Evolutionary conservation across 140 eudicot species (phyloP).

Genomic region (Erigeron philadelphicus): DNA sequence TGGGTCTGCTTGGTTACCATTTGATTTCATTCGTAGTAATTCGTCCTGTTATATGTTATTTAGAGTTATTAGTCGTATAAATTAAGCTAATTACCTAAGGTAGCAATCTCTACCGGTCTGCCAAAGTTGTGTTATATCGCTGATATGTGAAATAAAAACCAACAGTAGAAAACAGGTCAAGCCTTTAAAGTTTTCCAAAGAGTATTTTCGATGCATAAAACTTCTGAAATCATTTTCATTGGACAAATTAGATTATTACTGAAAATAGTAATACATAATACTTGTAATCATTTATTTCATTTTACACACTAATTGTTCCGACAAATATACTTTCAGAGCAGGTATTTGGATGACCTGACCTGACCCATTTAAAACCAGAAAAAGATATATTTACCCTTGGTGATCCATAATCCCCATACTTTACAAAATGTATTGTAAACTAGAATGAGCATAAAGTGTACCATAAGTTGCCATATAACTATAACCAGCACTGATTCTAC

Average conservation of each 20-base stretch:
- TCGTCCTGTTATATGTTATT: constrained; percentile 53
- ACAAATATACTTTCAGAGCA: background rate
- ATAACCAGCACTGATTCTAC: too few relatives aligned
- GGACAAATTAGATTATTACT: background rate
- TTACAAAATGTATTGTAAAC: too few relatives aligned
- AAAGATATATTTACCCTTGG: too few relatives aligned
- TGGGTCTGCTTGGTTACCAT: constrained; percentile 45
- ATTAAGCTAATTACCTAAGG: background rate
- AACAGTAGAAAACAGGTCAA: background rate
- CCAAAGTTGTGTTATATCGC: background rate
- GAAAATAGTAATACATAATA: background rate
- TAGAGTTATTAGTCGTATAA: background rate
- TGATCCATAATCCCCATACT: too few relatives aligned
- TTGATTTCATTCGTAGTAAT: constrained; percentile 62
- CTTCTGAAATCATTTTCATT: background rate
- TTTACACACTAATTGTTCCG: background rate
- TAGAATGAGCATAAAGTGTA: too few relatives aligned
- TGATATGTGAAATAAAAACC: background rate
- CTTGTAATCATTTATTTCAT: background rate
- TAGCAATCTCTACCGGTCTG: background rate
- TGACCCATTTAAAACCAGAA: background rate
- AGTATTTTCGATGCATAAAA: background rate
- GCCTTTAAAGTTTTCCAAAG: background rate
- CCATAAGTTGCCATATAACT: too few relatives aligned
- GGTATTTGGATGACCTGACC: too few relatives aligned